Evolutionary conservation across 768 basidiomycete species (phyloP).

Genomic region (Cantharellus cinnabarinus): DNA sequence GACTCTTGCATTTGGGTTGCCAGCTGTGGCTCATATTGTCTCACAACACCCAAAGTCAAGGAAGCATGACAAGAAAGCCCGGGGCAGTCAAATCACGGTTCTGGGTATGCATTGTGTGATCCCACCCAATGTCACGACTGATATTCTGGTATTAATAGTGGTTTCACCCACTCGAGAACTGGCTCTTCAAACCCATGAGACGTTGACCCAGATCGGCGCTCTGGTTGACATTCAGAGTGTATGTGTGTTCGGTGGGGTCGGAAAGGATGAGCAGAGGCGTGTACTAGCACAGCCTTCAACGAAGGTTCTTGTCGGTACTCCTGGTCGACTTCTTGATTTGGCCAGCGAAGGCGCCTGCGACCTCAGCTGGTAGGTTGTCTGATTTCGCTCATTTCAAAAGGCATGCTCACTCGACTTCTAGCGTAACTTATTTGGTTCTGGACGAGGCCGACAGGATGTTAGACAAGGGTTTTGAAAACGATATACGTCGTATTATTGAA

Average conservation of each 20-base stretch:
- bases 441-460: slow-evolving; percentile 98
- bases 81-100: background rate
- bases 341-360: slow-evolving; percentile 71
- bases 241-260: slow-evolving; percentile 88
- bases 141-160: slow-evolving; percentile 35
- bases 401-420: slow-evolving; percentile 13
- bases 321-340: slow-evolving; percentile 84
- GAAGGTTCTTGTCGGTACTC: slow-evolving; percentile 83
- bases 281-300: slow-evolving; percentile 15
- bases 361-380: slow-evolving; percentile 39
- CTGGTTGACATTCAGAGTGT: slow-evolving; percentile 60
- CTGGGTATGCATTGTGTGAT: slow-evolving; percentile 13
- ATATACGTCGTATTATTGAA: slow-evolving; percentile 78
- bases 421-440: slow-evolving; percentile 78
- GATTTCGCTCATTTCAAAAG: background rate
- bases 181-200: slow-evolving; percentile 85
- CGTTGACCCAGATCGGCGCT: slow-evolving; percentile 50
- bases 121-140: slow-evolving; percentile 15
- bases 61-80: background rate
- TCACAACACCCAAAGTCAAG: background rate
- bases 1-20: slow-evolving; percentile 89
- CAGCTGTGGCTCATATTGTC: slow-evolving; percentile 49
- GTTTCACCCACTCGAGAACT: slow-evolving; percentile 92
- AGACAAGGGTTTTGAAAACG: slow-evolving; percentile 96
- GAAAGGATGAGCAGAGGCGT: slow-evolving; percentile 62